These are phyloP conservation scores for Ceratobasidium sp. DNA, from an alignment of 1,284 basidiomycete species.

Conservation along the genomic window DNA sequence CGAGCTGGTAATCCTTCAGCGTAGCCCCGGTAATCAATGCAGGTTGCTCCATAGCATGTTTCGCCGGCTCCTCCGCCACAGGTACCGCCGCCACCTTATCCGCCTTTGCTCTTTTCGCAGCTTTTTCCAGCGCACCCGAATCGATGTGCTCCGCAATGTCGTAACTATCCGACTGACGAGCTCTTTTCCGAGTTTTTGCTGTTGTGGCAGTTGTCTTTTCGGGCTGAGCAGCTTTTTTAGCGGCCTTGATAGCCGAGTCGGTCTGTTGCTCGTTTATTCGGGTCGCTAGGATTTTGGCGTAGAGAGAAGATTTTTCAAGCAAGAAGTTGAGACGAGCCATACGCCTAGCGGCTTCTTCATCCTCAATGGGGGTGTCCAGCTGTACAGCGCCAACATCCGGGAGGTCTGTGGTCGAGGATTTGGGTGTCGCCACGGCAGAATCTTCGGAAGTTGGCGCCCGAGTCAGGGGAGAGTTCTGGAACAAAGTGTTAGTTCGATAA, in stretches of 20 bases:
- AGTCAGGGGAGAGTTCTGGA: too few relatives aligned
- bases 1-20: conserved; percentile 92
- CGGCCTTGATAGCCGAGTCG: conserved; percentile 51
- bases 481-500: too few relatives aligned
- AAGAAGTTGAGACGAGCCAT: conserved; percentile 66
- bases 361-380: conserved; percentile 72
- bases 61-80: not conserved
- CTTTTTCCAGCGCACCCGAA: conserved; percentile 32
- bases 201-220: conserved; percentile 50
- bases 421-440: too few relatives aligned
- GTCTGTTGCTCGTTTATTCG: conserved; percentile 62
- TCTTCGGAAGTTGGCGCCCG: too few relatives aligned
- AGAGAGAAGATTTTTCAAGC: conserved; percentile 74
- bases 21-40: conserved; percentile 85
- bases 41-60: conserved; percentile 70
- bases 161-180: conserved; percentile 57
- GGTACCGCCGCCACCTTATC: conserved; percentile 58
- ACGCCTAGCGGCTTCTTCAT: conserved; percentile 70
- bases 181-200: conserved; percentile 44
- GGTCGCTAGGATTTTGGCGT: conserved; percentile 70
- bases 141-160: conserved; percentile 39
- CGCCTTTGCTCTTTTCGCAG: conserved; percentile 52
- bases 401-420: conserved; percentile 27
- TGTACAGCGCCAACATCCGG: conserved; percentile 61
- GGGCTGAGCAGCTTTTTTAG: conserved; percentile 31